A percentile compares a stretch with the other conserved stretches of the same genome.
These are phyloP conservation scores for Suillus sp. DNA, from an alignment of 768 basidiomycete species.

Conservation along the genomic window DNA sequence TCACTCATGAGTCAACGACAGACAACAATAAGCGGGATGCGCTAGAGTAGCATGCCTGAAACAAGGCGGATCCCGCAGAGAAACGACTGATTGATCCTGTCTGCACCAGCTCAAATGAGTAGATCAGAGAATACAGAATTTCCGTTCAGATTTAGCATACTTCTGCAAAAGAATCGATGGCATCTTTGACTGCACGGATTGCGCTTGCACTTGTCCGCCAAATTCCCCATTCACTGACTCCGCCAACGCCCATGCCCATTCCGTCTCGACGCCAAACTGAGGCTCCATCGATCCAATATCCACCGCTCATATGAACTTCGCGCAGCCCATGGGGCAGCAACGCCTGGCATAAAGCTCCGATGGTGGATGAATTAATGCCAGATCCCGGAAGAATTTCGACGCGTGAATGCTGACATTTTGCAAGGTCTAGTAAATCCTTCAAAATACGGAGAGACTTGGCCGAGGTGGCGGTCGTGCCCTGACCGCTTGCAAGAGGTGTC, in stretches of 20 bases:
- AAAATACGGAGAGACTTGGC: slow-evolving; percentile 44
- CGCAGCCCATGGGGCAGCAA: slow-evolving; percentile 58
- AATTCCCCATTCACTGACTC: slow-evolving; percentile 60
- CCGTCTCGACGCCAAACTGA: slow-evolving; percentile 54
- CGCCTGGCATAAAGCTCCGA: slow-evolving; percentile 47
- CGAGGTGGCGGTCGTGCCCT: slow-evolving; percentile 41
- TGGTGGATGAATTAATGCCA: slow-evolving; percentile 64
- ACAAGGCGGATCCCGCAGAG: not conserved
- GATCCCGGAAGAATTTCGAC: slow-evolving; percentile 68
- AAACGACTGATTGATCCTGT: not conserved
- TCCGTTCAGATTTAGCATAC: not conserved
- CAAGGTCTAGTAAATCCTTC: slow-evolving; percentile 40
- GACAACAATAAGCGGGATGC: not conserved
- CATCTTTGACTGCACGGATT: slow-evolving; percentile 52
- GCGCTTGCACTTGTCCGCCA: slow-evolving; percentile 63
- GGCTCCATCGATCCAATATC: slow-evolving; percentile 56
- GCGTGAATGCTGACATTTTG: slow-evolving; percentile 11
- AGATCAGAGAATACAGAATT: not conserved
- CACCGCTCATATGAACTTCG: slow-evolving; percentile 79
- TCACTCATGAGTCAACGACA: too few relatives aligned
- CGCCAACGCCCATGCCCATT: slow-evolving; percentile 69
- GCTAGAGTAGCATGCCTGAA: not conserved
- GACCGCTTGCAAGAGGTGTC: slow-evolving; percentile 48
- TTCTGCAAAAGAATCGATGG: slow-evolving; percentile 37
- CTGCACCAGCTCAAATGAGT: not conserved